Evolutionary conservation across 2,329 filamentous ascomycete species (phyloP), one percentile per base, ranked within the genome.

Genomic region (Ramularia endophylla): DNA sequence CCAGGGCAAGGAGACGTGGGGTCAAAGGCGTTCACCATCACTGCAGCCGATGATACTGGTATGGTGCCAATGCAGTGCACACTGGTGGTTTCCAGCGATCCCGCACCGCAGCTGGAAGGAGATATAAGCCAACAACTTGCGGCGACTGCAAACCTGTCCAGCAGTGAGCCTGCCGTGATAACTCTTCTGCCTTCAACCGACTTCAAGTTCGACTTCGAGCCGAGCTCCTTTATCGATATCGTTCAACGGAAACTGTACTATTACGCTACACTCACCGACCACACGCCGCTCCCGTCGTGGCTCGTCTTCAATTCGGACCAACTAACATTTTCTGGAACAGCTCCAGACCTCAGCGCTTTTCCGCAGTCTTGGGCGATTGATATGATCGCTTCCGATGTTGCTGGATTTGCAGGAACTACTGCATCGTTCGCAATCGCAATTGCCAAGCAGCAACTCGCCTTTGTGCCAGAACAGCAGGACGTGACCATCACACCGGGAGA

Each of bases 201-300:
- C 5, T 67, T 67, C 53, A 56, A 54, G 5, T 62, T 68, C 58
- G 65, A 77, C 7, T 70, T 72, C 36, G 53, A 62, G 8, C 52
- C 47, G 9, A 56, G 64, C 13, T 86, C 83, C 0, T 94, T 94
- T 60, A 68, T 74, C 30, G 64, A 67, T 0, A 66, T 70, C 3
- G 48, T 58, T 11, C 52, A 54, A 32, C 63, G 65, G 12, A 71
- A 81, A 37, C 78, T 79, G 17, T 67, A 67, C 43, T 94, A 88
- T 62, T 90, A 92, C 58, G 85, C 86, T 7, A 80, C 83, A 3
- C 83, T 85, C 3, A 72, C 71, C 4, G 77, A 90, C 56, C 85
- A 85, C 56, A 85, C 84, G n/a, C 87, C 88, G 27, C 67, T 95
- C 27, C 88, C 88, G 15, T 81, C 87, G 1, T 95, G 88, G 88